These are phyloP conservation scores for Leccinum angustisporum DNA, from an alignment of 1,284 basidiomycete genomes.

Conservation along the genomic window DNA sequence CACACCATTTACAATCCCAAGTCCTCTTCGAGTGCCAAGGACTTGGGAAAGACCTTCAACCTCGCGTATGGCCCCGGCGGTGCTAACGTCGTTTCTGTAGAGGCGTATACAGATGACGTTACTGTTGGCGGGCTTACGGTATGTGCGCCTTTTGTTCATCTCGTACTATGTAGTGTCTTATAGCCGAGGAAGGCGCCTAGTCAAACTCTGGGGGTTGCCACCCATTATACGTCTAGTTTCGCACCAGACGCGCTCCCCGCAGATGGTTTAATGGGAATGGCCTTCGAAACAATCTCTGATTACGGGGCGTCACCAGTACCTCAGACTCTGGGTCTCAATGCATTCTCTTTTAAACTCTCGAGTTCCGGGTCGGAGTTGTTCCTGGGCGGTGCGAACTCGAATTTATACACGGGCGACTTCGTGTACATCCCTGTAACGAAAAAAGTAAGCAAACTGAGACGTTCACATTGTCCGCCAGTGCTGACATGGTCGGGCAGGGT, in stretches of 20 bases:
- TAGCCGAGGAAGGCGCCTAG: constrained; percentile 7
- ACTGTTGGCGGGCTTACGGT: constrained; percentile 21
- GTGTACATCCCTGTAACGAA: constrained; percentile 42
- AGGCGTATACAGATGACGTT: constrained; percentile 36
- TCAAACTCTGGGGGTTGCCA: constrained; percentile 20
- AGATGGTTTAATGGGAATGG: constrained; percentile 27
- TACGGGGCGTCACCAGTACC: constrained; percentile 15
- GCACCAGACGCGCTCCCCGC: constrained; percentile 4
- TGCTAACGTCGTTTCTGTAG: constrained; percentile 27
- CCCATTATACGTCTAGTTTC: constrained; percentile 12
- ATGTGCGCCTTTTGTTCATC: constrained; percentile 7
- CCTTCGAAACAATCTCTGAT: constrained; percentile 15
- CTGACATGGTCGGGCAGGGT: constrained; percentile 15
- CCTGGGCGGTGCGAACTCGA: constrained; percentile 38
- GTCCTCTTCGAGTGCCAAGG: constrained; percentile 28
- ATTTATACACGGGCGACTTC: constrained; percentile 18
- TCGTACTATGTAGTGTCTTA: constrained; percentile 4
- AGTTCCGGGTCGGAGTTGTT: constrained; percentile 40
- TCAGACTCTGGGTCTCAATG: constrained; percentile 21
- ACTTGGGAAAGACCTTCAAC: constrained; percentile 24
- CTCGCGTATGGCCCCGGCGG: constrained; percentile 21
- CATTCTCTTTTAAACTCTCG: constrained; percentile 43
- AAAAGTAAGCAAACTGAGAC: constrained; percentile 10
- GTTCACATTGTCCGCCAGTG: background rate
- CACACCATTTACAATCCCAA: constrained; percentile 34